Evolutionary conservation across 495 filamentous ascomycete species (phyloP).

Genomic region (Podospora australis): DNA sequence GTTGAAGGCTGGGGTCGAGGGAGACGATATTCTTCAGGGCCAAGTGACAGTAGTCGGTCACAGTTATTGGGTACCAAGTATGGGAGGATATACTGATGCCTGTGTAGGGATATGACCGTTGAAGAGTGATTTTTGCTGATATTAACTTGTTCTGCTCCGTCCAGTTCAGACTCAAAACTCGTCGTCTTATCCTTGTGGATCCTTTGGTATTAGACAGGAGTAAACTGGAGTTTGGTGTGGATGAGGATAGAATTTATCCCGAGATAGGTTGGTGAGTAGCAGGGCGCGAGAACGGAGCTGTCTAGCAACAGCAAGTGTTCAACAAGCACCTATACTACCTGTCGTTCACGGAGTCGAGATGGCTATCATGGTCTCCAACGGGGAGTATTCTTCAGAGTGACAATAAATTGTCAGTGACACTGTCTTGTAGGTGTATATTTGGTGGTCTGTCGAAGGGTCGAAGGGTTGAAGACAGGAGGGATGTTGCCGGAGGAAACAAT

Average conservation of each 20-base stretch:
- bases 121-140: no score
- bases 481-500: not conserved
- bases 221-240: not conserved
- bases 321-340: conserved; percentile 9
- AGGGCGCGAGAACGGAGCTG: conserved; percentile 15
- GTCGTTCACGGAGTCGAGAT: conserved; percentile 13
- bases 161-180: no score
- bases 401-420: not conserved
- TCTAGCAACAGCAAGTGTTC: conserved; percentile 23
- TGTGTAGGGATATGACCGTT: no score
- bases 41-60: no score
- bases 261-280: not conserved
- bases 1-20: not conserved
- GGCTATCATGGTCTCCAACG: conserved; percentile 5
- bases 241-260: not conserved
- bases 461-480: not conserved
- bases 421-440: not conserved
- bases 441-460: not conserved
- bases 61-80: no score
- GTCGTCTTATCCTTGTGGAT: no score
- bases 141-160: no score
- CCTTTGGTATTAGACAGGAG: no score
- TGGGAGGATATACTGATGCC: no score
- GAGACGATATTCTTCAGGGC: not conserved
- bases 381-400: not conserved